Percentiles rank a stretch among this genome's conserved stretches.
Evolutionary conservation across 805 yeast genomes (phyloP).

Genomic region (Debaryomyces hansenii): DNA sequence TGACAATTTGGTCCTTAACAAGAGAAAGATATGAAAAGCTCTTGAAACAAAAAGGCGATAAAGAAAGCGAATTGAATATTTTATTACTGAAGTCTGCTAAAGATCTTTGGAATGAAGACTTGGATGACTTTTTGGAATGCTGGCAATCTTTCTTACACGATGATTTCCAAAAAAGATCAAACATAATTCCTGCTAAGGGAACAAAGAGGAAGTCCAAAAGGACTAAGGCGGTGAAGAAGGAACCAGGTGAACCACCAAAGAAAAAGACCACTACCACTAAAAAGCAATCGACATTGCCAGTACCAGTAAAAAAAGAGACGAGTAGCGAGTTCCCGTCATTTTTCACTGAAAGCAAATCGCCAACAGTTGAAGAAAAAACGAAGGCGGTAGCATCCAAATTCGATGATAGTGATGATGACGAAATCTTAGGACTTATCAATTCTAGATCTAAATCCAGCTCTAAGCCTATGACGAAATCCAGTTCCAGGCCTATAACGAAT

Average conservation of each 20-base stretch:
- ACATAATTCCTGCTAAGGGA: slow-evolving; percentile 45
- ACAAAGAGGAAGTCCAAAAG: slow-evolving; percentile 39
- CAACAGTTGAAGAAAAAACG: slow-evolving; percentile 1
- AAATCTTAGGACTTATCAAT: slow-evolving; percentile 17
- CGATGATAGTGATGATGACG: slow-evolving; percentile 39
- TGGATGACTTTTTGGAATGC: slow-evolving; percentile 66
- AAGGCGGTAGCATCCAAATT: slow-evolving; percentile 11
- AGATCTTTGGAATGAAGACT: slow-evolving; percentile 84
- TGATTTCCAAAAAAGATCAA: slow-evolving; percentile 61
- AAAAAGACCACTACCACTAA: slow-evolving; percentile 12
- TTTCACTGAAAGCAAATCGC: slow-evolving; percentile 1
- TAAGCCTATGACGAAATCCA: not conserved
- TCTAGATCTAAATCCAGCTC: slow-evolving; percentile 1
- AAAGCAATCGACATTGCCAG: not conserved
- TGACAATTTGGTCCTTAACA: slow-evolving; percentile 94
- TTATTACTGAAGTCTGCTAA: slow-evolving; percentile 72
- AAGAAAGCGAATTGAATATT: slow-evolving; percentile 66
- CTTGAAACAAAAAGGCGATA: slow-evolving; percentile 67
- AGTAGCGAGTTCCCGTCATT: slow-evolving; percentile 14
- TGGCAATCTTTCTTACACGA: slow-evolving; percentile 69
- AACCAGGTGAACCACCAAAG: slow-evolving; percentile 10
- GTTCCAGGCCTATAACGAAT: slow-evolving; percentile 1
- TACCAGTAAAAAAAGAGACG: slow-evolving; percentile 10
- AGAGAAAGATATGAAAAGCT: slow-evolving; percentile 82
- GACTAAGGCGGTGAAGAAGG: slow-evolving; percentile 8